Conservation (phyloP, 169 alveolate species). For the Plasmodium blacklocki region DNA sequence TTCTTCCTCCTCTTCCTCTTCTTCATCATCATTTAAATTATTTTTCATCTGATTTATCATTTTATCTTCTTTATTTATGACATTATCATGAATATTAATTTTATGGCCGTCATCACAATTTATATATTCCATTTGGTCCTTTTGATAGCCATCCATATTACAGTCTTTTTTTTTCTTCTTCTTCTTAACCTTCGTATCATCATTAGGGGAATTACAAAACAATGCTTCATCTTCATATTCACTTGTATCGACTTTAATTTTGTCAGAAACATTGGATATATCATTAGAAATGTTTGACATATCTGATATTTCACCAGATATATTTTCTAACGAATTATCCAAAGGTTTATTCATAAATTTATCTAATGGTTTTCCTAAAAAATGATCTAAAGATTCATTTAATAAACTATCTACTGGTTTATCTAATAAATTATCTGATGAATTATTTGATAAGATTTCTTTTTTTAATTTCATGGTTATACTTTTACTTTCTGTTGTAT, state of each 20-base stretch:
- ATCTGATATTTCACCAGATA: too few species aligned
- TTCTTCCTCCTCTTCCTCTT: conserved; percentile 32
- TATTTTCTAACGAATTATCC: too few species aligned
- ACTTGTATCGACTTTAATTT: neutral
- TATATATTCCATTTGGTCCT: neutral
- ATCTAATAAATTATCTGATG: too few species aligned
- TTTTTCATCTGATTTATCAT: neutral
- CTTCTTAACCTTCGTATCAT: conserved; percentile 1
- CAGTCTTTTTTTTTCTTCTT: conserved; percentile 23
- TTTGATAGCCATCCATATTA: conserved; percentile 7
- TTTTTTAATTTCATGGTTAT: too few species aligned
- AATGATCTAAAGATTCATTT: too few species aligned
- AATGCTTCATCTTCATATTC: neutral
- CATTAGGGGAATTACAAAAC: neutral
- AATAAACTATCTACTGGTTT: too few species aligned
- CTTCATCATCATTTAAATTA: conserved; percentile 19
- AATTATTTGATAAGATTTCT: too few species aligned
- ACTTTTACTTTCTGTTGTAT: too few species aligned
- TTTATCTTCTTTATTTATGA: neutral
- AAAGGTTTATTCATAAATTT: too few species aligned
- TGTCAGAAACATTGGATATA: too few species aligned
- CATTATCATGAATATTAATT: neutral
- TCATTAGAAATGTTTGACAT: too few species aligned
- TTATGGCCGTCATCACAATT: neutral
- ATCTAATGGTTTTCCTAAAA: too few species aligned